Evolutionary conservation across 2,329 filamentous ascomycete genomes (phyloP).

Genomic region (Alternaria brassicicola): DNA sequence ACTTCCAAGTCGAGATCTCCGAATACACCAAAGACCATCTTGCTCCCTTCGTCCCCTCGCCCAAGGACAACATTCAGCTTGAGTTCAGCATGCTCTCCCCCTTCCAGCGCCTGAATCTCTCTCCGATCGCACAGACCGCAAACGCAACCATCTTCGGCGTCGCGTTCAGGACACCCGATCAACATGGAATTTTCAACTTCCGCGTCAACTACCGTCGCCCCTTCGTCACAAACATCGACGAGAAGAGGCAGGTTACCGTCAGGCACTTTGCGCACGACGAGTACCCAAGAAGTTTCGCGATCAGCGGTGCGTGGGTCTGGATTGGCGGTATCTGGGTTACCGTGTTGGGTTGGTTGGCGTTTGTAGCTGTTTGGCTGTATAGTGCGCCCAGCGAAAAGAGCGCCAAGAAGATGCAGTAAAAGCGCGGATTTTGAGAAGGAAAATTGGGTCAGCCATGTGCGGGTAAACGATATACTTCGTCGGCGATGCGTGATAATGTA

Average conservation of each 20-base stretch:
- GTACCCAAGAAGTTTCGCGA: conserved; percentile 88
- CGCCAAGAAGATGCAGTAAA: conserved; percentile 57
- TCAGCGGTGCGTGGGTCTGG: conserved; percentile 93
- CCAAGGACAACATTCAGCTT: conserved; percentile 79
- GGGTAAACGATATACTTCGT: conserved; percentile 10
- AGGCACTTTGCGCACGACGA: conserved; percentile 97
- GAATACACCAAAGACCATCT: conserved; percentile 80
- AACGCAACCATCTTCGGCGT: conserved; percentile 76
- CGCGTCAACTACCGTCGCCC: conserved; percentile 95
- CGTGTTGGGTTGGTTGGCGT: conserved; percentile 80
- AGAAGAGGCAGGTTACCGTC: conserved; percentile 94
- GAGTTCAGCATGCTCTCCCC: conserved; percentile 99
- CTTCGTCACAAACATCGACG: conserved; percentile 85
- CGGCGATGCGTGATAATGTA: conserved; percentile 20
- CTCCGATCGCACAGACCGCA: conserved; percentile 61
- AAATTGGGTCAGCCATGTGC: conserved; percentile 3
- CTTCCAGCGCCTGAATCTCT: conserved; percentile 85
- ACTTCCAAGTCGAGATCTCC: conserved; percentile 86
- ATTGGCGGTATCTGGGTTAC: conserved; percentile 86
- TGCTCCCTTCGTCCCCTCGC: conserved; percentile 72
- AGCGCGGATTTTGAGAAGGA: background rate
- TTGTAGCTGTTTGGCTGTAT: conserved; percentile 88
- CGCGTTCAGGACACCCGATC: conserved; percentile 85
- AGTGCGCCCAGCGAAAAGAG: conserved; percentile 64
- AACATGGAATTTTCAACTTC: conserved; percentile 99